A percentile compares a stretch with the other conserved stretches of the same genome.
Conservation (phyloP, 225 moss, liverwort and hornwort species). For the Lunularia cruciata region DNA sequence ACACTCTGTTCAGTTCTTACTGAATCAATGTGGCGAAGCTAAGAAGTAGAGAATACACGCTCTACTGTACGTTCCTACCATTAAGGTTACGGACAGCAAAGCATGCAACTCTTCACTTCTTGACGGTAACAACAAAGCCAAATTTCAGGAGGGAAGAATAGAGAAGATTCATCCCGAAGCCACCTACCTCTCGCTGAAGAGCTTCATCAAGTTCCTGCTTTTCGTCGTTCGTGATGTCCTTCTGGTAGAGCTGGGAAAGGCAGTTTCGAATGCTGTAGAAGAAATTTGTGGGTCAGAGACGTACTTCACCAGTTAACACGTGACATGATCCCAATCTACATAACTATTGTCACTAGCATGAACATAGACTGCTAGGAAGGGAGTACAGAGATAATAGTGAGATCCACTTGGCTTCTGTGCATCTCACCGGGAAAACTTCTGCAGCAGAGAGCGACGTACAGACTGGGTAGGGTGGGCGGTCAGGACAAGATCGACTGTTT, state of each 20-base stretch:
- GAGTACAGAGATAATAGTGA: background rate
- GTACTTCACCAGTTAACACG: background rate
- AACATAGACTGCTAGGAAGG: too few relatives aligned
- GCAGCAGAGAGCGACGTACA: constrained; percentile 53
- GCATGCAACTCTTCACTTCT: too few relatives aligned
- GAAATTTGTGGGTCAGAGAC: background rate
- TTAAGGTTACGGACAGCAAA: too few relatives aligned
- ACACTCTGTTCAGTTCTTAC: too few relatives aligned
- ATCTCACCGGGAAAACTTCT: constrained; percentile 42
- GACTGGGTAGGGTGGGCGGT: constrained; percentile 62
- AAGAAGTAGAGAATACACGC: too few relatives aligned
- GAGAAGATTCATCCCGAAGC: too few relatives aligned
- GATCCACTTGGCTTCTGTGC: too few relatives aligned
- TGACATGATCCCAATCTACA: background rate
- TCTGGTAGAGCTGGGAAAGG: constrained; percentile 46
- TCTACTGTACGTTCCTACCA: too few relatives aligned
- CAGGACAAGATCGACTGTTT: constrained; percentile 54
- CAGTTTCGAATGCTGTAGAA: constrained; percentile 47
- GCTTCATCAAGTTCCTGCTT: constrained; percentile 54
- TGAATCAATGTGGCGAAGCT: too few relatives aligned
- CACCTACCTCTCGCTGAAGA: constrained; percentile 47
- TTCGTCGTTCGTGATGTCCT: constrained; percentile 43
- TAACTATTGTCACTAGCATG: too few relatives aligned
- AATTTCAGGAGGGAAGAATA: too few relatives aligned
- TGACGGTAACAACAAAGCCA: too few relatives aligned